Evolutionary conservation across 176 grass and related monocot genomes (phyloP).

Genomic region (Triticum urartu): DNA sequence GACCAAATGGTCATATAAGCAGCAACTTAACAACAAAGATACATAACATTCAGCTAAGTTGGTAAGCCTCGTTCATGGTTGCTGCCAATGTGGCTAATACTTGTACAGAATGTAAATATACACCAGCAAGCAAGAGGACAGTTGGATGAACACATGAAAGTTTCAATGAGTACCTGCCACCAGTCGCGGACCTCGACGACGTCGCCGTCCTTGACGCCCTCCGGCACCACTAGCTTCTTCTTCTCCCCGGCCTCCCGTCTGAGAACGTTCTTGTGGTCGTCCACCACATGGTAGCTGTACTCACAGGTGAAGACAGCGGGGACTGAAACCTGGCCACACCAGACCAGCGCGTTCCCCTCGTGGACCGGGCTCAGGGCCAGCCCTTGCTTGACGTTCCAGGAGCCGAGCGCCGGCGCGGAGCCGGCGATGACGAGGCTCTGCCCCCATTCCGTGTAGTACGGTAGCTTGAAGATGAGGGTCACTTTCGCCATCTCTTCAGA

Average conservation of each 20-base stretch:
- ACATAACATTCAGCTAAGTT: background rate
- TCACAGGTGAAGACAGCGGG: conserved; percentile 46
- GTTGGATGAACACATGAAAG: background rate
- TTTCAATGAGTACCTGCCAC: conserved; percentile 65
- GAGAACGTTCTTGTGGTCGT: conserved; percentile 72
- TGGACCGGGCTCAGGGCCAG: conserved; percentile 65
- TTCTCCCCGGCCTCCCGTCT: conserved; percentile 78
- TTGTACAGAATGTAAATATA: background rate
- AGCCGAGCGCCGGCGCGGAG: conserved; percentile 63
- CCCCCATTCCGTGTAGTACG: conserved; percentile 90
- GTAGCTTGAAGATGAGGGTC: conserved; percentile 74
- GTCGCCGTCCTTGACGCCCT: conserved; percentile 58
- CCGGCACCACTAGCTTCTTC: conserved; percentile 61
- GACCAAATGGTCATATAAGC: background rate
- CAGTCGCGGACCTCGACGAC: conserved; percentile 81
- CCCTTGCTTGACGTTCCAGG: conserved; percentile 84
- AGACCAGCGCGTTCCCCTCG: conserved; percentile 66
- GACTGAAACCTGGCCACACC: conserved; percentile 57
- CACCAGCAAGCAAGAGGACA: background rate
- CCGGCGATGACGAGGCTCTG: conserved; percentile 75
- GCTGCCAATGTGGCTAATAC: background rate
- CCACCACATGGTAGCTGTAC: conserved; percentile 86
- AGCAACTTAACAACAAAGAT: background rate
- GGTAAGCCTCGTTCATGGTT: background rate
- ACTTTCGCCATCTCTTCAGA: conserved; percentile 54